phyloP scores from a whole-genome alignment of 257 asterid species.

The Paulownia fortunei region DNA sequence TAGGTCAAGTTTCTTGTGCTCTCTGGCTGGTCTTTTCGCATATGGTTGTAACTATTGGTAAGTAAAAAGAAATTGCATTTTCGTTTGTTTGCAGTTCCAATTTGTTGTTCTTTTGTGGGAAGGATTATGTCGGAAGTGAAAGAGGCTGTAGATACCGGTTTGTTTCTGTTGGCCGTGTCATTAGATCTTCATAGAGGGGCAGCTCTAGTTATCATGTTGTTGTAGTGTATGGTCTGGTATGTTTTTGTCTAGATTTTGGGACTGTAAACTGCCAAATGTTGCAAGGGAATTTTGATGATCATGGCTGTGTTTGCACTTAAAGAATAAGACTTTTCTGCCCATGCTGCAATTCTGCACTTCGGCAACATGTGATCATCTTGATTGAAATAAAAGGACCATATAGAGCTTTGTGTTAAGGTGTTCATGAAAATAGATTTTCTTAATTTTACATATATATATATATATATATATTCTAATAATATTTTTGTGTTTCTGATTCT shows the following conservation, averaged over 20 bases:
- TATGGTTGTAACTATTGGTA: conserved; percentile 9
- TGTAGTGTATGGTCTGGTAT: not conserved
- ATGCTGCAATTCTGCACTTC: not conserved
- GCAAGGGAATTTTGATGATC: conserved; percentile 6
- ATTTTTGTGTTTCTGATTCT: no score
- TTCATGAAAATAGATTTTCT: no score
- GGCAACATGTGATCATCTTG: not conserved
- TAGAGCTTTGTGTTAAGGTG: not conserved
- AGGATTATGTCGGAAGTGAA: conserved; percentile 26
- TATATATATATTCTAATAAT: no score
- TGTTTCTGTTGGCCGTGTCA: conserved; percentile 19
- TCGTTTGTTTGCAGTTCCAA: conserved; percentile 10
- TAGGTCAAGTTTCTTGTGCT: no score
- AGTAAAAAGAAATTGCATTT: conserved; percentile 8
- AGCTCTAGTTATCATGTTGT: conserved; percentile 25
- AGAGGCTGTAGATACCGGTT: conserved; percentile 42
- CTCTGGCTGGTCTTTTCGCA: no score
- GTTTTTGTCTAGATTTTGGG: not conserved
- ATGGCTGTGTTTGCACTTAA: not conserved
- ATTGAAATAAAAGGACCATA: not conserved
- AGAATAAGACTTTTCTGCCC: not conserved
- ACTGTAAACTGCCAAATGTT: not conserved
- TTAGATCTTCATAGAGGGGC: conserved; percentile 35
- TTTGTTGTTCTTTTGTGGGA: conserved; percentile 14
- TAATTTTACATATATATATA: no score